phyloP scores from a whole-genome alignment of 2,329 filamentous ascomycete genomes.

The Colletotrichum zoysiae region DNA sequence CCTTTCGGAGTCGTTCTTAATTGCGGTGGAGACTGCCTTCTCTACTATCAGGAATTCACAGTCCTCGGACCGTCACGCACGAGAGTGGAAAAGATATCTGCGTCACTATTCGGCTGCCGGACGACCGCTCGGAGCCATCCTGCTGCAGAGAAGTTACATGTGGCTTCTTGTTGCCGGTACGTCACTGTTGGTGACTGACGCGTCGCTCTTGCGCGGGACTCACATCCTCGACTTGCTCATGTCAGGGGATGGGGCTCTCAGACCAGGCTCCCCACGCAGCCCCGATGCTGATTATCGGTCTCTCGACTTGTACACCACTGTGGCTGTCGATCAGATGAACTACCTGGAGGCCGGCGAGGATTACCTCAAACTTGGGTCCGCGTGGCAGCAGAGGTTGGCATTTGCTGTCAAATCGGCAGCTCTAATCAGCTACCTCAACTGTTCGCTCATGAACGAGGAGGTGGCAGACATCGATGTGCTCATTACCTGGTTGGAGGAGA shows the following conservation, averaged over 20 bases:
- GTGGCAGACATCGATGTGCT: constrained; percentile 83
- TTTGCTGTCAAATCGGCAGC: constrained; percentile 88
- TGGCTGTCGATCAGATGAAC: constrained; percentile 86
- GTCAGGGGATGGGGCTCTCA: constrained; percentile 63
- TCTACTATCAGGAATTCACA: constrained; percentile 89
- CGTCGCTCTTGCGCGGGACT: constrained; percentile 67
- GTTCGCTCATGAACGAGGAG: constrained; percentile 84
- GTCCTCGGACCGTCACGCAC: constrained; percentile 72
- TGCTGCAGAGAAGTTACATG: constrained; percentile 91
- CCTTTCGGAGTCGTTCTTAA: constrained; percentile 86
- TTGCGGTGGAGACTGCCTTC: constrained; percentile 88
- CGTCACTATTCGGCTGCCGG: constrained; percentile 85
- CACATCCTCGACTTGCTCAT: constrained; percentile 83
- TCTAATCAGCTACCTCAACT: constrained; percentile 87
- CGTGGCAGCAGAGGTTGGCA: constrained; percentile 87
- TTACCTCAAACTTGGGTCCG: constrained; percentile 86
- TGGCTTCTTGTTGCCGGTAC: constrained; percentile 84
- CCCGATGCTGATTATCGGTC: constrained; percentile 67
- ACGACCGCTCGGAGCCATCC: constrained; percentile 89
- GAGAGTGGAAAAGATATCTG: constrained; percentile 89
- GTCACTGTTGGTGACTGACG: constrained; percentile 77
- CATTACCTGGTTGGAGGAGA: constrained; percentile 87
- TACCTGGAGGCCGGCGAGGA: constrained; percentile 90
- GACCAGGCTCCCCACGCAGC: constrained; percentile 55
- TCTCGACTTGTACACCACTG: constrained; percentile 74